Conservation (phyloP, 352 stramenopile species). For the Pythium scleroteichum region DNA sequence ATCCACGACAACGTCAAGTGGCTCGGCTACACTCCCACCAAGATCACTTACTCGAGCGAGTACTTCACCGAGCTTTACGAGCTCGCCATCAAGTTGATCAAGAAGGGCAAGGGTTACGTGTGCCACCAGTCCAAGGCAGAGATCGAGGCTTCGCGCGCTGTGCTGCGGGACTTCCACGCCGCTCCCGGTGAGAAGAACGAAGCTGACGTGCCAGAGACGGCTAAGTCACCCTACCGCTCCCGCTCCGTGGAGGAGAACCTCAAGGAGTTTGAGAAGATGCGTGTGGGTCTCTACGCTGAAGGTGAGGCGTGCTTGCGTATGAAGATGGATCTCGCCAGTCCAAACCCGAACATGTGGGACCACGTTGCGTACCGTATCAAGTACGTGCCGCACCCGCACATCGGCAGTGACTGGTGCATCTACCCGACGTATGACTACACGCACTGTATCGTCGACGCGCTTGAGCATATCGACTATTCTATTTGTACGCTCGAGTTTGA, state of each 20-base stretch:
- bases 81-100: slow-evolving; percentile 95
- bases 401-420: slow-evolving; percentile 98
- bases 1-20: slow-evolving; percentile 95
- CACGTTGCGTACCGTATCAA: slow-evolving; percentile 99
- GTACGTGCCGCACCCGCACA: slow-evolving; percentile 96
- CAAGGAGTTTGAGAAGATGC: slow-evolving; percentile 97
- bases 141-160: slow-evolving; percentile 73
- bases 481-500: slow-evolving; percentile 99
- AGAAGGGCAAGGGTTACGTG: slow-evolving; percentile 96
- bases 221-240: slow-evolving; percentile 90
- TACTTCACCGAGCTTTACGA: slow-evolving; percentile 99
- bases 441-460: slow-evolving; percentile 97
- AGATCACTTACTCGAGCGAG: slow-evolving; percentile 97
- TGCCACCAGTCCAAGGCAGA: slow-evolving; percentile 87
- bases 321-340: slow-evolving; percentile 98
- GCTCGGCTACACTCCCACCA: slow-evolving; percentile 94
- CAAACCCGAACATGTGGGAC: slow-evolving; percentile 99
- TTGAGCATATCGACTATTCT: slow-evolving; percentile 99
- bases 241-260: slow-evolving; percentile 95
- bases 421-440: slow-evolving; percentile 99
- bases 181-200: slow-evolving; percentile 57
- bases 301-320: slow-evolving; percentile 94
- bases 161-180: slow-evolving; percentile 77
- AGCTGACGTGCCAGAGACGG: slow-evolving; percentile 51
- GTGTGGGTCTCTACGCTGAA: slow-evolving; percentile 87